Evolutionary conservation across 75 land plant genomes (phyloP), one percentile per base, ranked within the genome.

Genomic region (Adiantum capillusveneris): DNA sequence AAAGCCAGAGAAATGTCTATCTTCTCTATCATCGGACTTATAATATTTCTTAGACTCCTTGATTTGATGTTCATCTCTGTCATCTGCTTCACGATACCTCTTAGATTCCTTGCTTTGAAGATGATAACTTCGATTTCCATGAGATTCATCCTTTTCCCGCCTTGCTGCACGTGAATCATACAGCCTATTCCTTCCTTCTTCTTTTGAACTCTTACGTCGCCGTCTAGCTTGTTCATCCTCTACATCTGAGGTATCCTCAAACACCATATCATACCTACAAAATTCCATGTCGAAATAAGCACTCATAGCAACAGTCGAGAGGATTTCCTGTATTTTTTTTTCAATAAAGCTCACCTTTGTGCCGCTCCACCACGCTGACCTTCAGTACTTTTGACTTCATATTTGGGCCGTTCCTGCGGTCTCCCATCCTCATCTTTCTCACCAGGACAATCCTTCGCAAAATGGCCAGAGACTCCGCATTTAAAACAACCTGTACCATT

Each of bases 181-280:
- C 29, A 25, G 2, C 13, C 28, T 34, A 16, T 56, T 31, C 66
- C 21, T 53, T n/a, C 26, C 37, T 55, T 29, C 60, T 26, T n/a
- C n/a, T 25, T 7, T 16, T 9, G 29, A 16, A 22, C 58, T 54
- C 19, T 53, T 56, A 25, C 26, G 22, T 31, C 30, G 3, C 9
- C 7, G 9, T 34, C 3, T 34, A 34, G 3, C 9, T 9, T 9
- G 3, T 5, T 34, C 37, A 3, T 34, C 37, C 9, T 34, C 37
- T 34, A 9, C 37, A 3, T 34, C 37, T 59, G 54, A 65, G 12
- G 78, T 78, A 43, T 74, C 82, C 29, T 81, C 90, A 70, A 90
- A 90, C 2, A 90, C 75, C 90, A 90, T 83, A 9, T 86, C 96
- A 55, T 83, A 90, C 44, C 94, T 88, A 62, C 56, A 68, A 62